phyloP scores from a whole-genome alignment of 140 eudicot genomes.

The Oenanthe javanica region DNA sequence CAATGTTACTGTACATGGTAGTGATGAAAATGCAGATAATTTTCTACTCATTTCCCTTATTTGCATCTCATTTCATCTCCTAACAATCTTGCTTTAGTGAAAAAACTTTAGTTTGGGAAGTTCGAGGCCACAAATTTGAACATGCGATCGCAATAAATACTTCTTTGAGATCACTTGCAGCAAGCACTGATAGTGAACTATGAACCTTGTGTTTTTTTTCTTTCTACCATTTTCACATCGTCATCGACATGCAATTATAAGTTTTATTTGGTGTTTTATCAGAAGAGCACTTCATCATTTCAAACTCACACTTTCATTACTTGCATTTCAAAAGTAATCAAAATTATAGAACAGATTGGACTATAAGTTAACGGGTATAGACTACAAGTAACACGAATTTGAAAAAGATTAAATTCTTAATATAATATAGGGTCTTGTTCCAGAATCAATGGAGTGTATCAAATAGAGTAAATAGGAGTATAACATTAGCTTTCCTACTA shows the following conservation, averaged over 20 bases:
- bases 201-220: background rate
- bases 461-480: too few relatives aligned
- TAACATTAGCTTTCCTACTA: too few relatives aligned
- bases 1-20: slow-evolving; percentile 1
- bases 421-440: too few relatives aligned
- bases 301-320: background rate
- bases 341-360: background rate
- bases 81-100: background rate
- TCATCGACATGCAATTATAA: background rate
- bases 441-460: too few relatives aligned
- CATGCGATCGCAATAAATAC: background rate
- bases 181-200: background rate
- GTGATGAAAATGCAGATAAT: slow-evolving; percentile 5
- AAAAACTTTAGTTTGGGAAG: background rate
- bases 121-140: background rate
- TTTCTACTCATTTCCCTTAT: background rate
- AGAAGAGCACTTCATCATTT: background rate
- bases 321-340: background rate
- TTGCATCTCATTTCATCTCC: background rate
- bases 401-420: too few relatives aligned
- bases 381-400: too few relatives aligned
- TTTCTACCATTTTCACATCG: background rate
- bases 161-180: background rate
- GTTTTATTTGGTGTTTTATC: background rate
- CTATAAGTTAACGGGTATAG: too few relatives aligned